A percentile compares a stretch with the other conserved stretches of the same genome.
Evolutionary conservation across 78 protist genomes (phyloP).

Genomic region (Dictyostelium intermedium): DNA sequence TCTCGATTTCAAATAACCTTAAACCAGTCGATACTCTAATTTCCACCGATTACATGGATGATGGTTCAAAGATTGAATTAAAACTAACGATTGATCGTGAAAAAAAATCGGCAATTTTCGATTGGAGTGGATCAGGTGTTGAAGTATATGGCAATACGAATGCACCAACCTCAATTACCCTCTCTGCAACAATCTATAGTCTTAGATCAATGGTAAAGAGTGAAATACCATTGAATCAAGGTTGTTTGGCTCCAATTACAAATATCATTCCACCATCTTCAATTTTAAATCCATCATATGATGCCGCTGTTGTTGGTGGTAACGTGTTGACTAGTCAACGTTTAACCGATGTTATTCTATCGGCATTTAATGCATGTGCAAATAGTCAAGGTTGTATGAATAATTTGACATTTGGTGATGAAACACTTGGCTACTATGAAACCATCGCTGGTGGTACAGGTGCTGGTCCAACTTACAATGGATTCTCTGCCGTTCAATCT

Average conservation of each 20-base stretch:
- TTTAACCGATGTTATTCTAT: slow-evolving; percentile 91
- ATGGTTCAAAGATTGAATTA: slow-evolving; percentile 91
- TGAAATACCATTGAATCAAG: slow-evolving; percentile 96
- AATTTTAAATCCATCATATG: slow-evolving; percentile 82
- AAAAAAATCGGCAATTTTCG: slow-evolving; percentile 83
- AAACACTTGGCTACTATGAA: slow-evolving; percentile 94
- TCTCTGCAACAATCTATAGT: slow-evolving; percentile 92
- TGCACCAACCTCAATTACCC: slow-evolving; percentile 92
- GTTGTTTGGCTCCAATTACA: slow-evolving; percentile 90
- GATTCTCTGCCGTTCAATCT: slow-evolving; percentile 93
- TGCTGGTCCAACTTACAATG: slow-evolving; percentile 93
- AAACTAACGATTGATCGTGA: slow-evolving; percentile 80
- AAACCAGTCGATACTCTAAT: slow-evolving; percentile 42
- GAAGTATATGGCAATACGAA: slow-evolving; percentile 92
- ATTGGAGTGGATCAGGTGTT: slow-evolving; percentile 90
- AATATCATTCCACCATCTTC: slow-evolving; percentile 80
- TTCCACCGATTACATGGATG: slow-evolving; percentile 94
- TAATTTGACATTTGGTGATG: slow-evolving; percentile 97
- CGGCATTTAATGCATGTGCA: slow-evolving; percentile 89
- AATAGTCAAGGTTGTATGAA: slow-evolving; percentile 96
- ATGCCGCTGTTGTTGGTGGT: slow-evolving; percentile 97
- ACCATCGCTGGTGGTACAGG: slow-evolving; percentile 98
- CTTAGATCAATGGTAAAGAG: slow-evolving; percentile 90
- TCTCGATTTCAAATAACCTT: slow-evolving; percentile 15
- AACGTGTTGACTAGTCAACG: slow-evolving; percentile 96